A percentile compares a stretch with the other conserved stretches of the same genome.
phyloP scores from a whole-genome alignment of 2,329 filamentous ascomycete genomes.

The Bertia moriformis region DNA sequence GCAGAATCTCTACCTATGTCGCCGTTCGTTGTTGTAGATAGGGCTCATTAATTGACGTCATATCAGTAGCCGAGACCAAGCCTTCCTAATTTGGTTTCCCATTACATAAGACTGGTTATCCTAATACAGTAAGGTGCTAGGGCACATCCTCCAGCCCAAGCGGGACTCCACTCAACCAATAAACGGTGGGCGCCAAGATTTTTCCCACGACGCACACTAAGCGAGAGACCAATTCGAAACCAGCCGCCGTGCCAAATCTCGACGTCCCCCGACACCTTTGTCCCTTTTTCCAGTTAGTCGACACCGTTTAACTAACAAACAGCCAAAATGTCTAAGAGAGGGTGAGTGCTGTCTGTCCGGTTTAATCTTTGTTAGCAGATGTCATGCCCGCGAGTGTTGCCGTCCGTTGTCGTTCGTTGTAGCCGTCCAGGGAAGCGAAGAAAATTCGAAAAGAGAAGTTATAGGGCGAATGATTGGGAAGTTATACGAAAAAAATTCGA shows the following conservation, averaged over 20 bases:
- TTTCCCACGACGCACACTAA: background rate
- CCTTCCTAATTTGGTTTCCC: no score
- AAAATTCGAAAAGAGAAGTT: background rate
- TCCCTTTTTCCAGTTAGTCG: background rate
- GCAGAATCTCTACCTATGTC: no score
- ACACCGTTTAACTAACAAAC: background rate
- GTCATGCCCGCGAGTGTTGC: background rate
- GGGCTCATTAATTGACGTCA: no score
- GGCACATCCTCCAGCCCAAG: background rate
- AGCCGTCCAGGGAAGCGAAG: no score
- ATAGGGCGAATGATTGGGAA: no score
- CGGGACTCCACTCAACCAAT: background rate
- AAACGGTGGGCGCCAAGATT: background rate
- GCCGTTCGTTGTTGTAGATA: no score
- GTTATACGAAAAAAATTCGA: no score
- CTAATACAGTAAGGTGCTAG: background rate
- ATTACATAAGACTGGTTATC: no score
- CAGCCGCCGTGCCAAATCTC: background rate
- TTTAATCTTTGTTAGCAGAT: no score
- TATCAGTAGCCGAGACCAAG: no score
- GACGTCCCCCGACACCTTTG: background rate
- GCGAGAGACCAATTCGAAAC: slow-evolving; percentile 1
- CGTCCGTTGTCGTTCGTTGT: no score
- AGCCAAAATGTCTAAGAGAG: slow-evolving; percentile 1
- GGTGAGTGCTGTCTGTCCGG: no score